Percentiles rank a stretch among this genome's conserved stretches.
These are phyloP conservation scores for Corinectria fuckeliana DNA, from an alignment of 2,329 filamentous ascomycete genomes.

Conservation along the genomic window DNA sequence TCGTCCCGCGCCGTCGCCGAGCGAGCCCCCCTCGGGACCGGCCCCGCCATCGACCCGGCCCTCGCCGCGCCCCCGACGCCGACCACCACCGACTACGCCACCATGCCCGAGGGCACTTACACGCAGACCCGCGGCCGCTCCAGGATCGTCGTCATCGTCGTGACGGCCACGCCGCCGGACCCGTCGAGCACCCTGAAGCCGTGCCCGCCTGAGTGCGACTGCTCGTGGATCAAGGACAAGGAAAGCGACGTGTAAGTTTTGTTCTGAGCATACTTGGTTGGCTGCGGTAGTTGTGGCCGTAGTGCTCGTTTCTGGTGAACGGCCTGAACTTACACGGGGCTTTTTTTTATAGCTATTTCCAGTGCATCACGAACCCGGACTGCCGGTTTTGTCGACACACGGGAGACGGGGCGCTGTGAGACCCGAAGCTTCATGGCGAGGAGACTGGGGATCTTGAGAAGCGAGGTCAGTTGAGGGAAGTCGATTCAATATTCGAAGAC, in stretches of 20 bases:
- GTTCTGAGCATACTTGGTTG: too few species aligned
- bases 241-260: constrained; percentile 35
- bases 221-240: constrained; percentile 36
- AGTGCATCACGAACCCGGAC: constrained; percentile 43
- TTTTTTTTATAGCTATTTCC: constrained; percentile 39
- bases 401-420: background rate
- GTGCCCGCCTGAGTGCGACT: constrained; percentile 36
- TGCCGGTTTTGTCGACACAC: constrained; percentile 31
- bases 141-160: constrained; percentile 30
- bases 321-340: background rate
- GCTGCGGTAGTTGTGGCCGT: too few species aligned
- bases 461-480: too few species aligned
- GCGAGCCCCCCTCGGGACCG: background rate
- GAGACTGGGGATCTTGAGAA: background rate
- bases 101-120: constrained; percentile 36
- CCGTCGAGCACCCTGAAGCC: background rate
- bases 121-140: constrained; percentile 26
- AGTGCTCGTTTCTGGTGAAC: background rate
- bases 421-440: background rate
- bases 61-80: background rate
- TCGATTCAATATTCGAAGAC: too few species aligned
- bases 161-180: constrained; percentile 10
- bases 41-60: background rate
- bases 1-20: background rate
- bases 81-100: constrained; percentile 31